Conservation (phyloP, 2,329 filamentous ascomycete species). For the Claviceps sp. region DNA sequence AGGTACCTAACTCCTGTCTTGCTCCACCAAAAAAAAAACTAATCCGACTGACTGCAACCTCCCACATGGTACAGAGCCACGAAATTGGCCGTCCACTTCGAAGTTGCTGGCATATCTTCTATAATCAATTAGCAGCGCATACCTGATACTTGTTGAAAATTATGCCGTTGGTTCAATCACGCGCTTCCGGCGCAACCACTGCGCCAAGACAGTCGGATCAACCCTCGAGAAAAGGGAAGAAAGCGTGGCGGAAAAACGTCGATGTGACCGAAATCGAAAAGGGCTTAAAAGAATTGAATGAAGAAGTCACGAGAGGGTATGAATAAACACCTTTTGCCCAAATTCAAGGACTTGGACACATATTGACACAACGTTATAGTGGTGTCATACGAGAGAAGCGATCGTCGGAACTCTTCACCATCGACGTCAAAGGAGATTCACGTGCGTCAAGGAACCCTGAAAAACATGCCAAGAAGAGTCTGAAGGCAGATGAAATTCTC, state of each 20-base stretch:
- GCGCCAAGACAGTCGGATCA: constrained; percentile 76
- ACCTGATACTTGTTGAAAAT: constrained; percentile 6
- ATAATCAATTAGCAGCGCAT: not conserved
- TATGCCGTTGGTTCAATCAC: constrained; percentile 42
- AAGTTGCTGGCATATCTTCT: not conserved
- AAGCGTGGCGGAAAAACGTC: constrained; percentile 97
- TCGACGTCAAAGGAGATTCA: constrained; percentile 63
- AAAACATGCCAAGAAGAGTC: constrained; percentile 56
- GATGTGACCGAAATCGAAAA: constrained; percentile 76
- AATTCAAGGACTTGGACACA: not conserved
- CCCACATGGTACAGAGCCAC: not conserved
- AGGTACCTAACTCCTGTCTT: not conserved
- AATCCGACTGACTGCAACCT: not conserved
- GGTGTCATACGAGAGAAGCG: constrained; percentile 75
- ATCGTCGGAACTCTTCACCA: constrained; percentile 70
- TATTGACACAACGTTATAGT: constrained; percentile 28
- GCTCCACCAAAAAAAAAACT: constrained; percentile 3
- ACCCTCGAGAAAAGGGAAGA: constrained; percentile 91
- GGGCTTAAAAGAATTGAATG: constrained; percentile 71
- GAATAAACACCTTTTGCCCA: constrained; percentile 8
- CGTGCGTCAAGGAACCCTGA: constrained; percentile 50
- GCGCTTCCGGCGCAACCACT: constrained; percentile 30
- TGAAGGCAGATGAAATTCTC: constrained; percentile 89
- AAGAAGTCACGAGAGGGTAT: constrained; percentile 84
- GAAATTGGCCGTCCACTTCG: not conserved